Conservation (phyloP, 2,329 filamentous ascomycete species). For the Apiospora arundinis region DNA sequence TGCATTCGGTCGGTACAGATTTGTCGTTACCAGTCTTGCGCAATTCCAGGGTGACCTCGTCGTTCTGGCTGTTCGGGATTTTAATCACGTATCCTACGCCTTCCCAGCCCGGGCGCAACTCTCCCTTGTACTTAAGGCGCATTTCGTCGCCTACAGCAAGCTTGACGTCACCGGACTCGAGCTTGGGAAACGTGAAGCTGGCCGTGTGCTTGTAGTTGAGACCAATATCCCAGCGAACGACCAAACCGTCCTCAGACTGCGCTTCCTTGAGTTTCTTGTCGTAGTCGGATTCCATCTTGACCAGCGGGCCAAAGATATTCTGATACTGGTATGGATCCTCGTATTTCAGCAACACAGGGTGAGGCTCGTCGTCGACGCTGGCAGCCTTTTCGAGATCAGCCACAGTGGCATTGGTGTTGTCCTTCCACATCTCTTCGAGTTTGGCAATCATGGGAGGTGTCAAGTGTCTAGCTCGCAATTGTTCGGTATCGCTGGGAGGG, state of each 20-base stretch:
- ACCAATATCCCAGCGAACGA: slow-evolving; percentile 93
- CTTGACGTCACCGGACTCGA: slow-evolving; percentile 97
- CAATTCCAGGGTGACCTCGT: slow-evolving; percentile 94
- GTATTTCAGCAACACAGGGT: slow-evolving; percentile 89
- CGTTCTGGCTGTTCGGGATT: slow-evolving; percentile 98
- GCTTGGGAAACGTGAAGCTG: slow-evolving; percentile 94
- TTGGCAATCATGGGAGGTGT: slow-evolving; percentile 95
- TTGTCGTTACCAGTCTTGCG: slow-evolving; percentile 96
- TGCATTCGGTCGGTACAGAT: slow-evolving; percentile 92
- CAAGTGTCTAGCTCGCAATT: slow-evolving; percentile 91
- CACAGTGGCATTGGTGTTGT: slow-evolving; percentile 86
- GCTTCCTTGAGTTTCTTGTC: slow-evolving; percentile 99
- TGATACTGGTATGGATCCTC: slow-evolving; percentile 99
- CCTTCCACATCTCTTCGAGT: slow-evolving; percentile 98
- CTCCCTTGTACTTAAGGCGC: slow-evolving; percentile 95
- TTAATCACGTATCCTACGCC: slow-evolving; percentile 99
- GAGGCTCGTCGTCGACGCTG: slow-evolving; percentile 92
- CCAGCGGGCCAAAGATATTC: slow-evolving; percentile 95
- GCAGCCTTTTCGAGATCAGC: slow-evolving; percentile 90
- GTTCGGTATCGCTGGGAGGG: slow-evolving; percentile 89
- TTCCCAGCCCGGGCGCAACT: slow-evolving; percentile 91
- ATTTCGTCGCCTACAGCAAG: slow-evolving; percentile 98
- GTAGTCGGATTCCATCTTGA: slow-evolving; percentile 99
- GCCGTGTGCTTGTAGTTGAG: slow-evolving; percentile 97
- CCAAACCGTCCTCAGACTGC: slow-evolving; percentile 93